Base-by-base conservation (phyloP, 139 green algal species). In the Auxenochlorella protothecoides region DNA sequence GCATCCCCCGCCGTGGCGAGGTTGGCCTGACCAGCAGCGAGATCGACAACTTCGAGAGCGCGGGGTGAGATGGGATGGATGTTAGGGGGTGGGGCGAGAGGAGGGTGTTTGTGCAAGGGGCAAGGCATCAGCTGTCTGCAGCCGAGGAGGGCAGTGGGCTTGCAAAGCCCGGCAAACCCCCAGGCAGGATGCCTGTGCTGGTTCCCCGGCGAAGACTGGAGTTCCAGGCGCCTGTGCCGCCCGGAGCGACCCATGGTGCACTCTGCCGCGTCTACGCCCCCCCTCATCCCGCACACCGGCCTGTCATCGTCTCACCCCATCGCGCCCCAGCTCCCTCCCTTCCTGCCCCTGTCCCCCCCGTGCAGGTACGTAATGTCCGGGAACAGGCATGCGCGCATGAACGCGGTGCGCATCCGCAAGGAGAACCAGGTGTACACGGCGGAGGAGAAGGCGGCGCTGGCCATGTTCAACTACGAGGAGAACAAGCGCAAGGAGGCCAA, bases 391-490 rank as follows among this genome's bases (percentile, higher is more conserved):
- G 87, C 86, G 75, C 85, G 94, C 67, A 99, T 99, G 94, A 98
- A 97, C 72, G 94, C 94, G 6, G 89, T 99, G 59, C 91, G 94
- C 65, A 94, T 98, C 72, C 85, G 88, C 57, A 93, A 93, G 74
- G 88, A 93, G 71, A 93, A 93, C 74, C 88, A 94, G 78, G 85
- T 99, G 60, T 99, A 99, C 86, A 94, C 78, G 2, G 94, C 94
- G 0, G 94, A 99, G 78, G 94, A 99, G 80, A 97, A 98, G 82
- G 86, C 91, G 13, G 94, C 94, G 52, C 84, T 99, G 76, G 94
- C 94, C 4, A 96, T 98, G 91, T 92, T 96, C 80, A 98, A 98
- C 84, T 96, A 93, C 74, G 94, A 98, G 82, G 94, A 98, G 82
- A 96, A 96, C 75, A 92, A 94, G 83, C 70, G 78, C 57, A 95